Percentiles rank a stretch among this genome's conserved stretches.
Evolutionary conservation across 2,329 filamentous ascomycete genomes (phyloP).

Genomic region (Arachnomyces sp.): DNA sequence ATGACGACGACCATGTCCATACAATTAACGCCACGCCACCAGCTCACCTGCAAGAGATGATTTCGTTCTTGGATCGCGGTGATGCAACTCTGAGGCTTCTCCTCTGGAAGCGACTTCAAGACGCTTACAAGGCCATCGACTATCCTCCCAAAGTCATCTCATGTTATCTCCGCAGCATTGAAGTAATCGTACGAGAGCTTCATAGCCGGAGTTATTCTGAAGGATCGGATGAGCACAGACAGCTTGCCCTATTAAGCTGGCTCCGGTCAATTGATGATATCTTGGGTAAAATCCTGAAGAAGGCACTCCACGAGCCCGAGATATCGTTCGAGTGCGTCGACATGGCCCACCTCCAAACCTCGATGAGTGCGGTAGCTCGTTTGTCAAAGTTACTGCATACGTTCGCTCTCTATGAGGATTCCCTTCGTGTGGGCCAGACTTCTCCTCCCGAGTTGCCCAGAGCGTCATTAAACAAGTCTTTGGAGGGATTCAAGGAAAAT

Average conservation of each 20-base stretch:
- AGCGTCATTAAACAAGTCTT: conserved; percentile 31
- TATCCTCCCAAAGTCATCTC: conserved; percentile 84
- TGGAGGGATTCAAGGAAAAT: conserved; percentile 52
- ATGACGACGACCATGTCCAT: background rate
- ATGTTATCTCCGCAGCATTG: conserved; percentile 76
- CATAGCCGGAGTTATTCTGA: conserved; percentile 51
- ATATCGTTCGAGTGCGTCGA: conserved; percentile 75
- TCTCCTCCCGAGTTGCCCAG: conserved; percentile 52
- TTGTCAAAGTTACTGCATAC: conserved; percentile 69
- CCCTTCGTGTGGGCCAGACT: conserved; percentile 67
- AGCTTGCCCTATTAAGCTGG: conserved; percentile 62
- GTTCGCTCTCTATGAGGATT: conserved; percentile 74
- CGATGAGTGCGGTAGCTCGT: conserved; percentile 62
- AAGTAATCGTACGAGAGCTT: conserved; percentile 67
- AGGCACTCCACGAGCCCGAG: conserved; percentile 56
- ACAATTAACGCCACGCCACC: no score
- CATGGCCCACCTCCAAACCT: conserved; percentile 64
- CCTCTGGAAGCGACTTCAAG: conserved; percentile 82
- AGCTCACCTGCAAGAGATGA: conserved; percentile 61
- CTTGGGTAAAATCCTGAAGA: conserved; percentile 60
- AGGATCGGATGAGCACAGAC: conserved; percentile 54
- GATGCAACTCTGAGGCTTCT: conserved; percentile 76
- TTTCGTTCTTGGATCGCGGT: conserved; percentile 73
- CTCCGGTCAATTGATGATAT: conserved; percentile 72
- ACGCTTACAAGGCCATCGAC: conserved; percentile 76